Base-by-base conservation (phyloP, 768 basidiomycete species). In the Leucosporidium scottii region DNA sequence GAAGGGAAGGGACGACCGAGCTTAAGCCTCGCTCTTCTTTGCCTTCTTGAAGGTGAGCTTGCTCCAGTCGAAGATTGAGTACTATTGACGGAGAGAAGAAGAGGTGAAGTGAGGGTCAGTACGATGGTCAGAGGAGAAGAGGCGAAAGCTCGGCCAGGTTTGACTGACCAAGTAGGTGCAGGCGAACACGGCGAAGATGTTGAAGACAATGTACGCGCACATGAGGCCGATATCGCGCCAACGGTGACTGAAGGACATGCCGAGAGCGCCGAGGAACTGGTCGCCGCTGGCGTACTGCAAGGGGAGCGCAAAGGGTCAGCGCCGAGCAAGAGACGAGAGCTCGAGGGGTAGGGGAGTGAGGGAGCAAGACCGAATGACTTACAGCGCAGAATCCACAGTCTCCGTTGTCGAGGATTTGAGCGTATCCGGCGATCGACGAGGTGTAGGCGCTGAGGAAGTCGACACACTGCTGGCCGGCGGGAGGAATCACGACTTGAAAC, bases 401-500 rank as follows among this genome's bases (percentile, higher is more conserved):
- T 15, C 70, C 65, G 64, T 67, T 49, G 18, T 63, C 28, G 7
- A 67, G 71, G 27, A 72, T 66, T 21, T 56, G 54, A 17, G 73
- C 62, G 66, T 73, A 74, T 4, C 75, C 74, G 27, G 57, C 66
- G 20, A 30, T 25, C 5, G 30, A 18, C 20, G 57, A 17, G 17
- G 69, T 67, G 70, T 61, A 76, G 18, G 51, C 12, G 25, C 36
- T 25, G 31, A 76, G 68, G 66, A 60, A 76, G 10, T 34, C 44
- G 50, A 62, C 59, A 59, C 75, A 76, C 17, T 64, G 60, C 60
- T 59, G 34, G 3, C 74, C 74, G 3, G 70, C 61, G 2, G 73
- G 74, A 39, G 75, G 75, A 51, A 70, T 62, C 64, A 76, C 25
- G 54, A 31, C 23, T 58, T 60, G 58, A 67, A 70, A 69, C 44